Evolutionary conservation across 352 stramenopile species (phyloP).

Genomic region (Globisporangium iwayamae): DNA sequence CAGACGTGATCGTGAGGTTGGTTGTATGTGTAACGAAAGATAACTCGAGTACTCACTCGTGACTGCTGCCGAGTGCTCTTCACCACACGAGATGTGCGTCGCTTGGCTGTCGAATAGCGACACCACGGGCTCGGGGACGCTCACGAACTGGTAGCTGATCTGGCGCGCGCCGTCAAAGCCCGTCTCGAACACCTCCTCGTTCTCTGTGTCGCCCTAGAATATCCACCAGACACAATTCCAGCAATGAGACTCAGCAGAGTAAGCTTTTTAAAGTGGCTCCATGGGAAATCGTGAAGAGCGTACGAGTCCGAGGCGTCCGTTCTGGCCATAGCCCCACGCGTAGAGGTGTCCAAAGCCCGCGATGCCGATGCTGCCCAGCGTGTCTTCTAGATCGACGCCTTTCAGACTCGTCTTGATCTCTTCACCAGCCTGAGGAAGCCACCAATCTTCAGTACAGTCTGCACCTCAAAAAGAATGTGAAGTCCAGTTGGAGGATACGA

Average conservation of each 20-base stretch:
- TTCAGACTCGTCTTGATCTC: constrained; percentile 42
- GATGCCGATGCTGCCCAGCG: constrained; percentile 39
- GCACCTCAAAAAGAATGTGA: background rate
- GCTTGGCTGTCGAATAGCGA: constrained; percentile 48
- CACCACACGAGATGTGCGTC: constrained; percentile 48
- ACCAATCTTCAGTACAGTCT: background rate
- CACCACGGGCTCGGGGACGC: constrained; percentile 39
- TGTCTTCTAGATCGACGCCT: constrained; percentile 45
- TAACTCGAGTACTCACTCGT: constrained; percentile 32
- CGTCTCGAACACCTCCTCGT: constrained; percentile 57
- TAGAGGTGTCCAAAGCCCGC: constrained; percentile 47
- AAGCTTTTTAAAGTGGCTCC: background rate
- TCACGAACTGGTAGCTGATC: constrained; percentile 64
- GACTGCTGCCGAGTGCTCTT: constrained; percentile 64
- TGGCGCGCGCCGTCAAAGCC: constrained; percentile 65
- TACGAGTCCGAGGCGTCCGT: constrained; percentile 63
- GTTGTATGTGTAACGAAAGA: background rate
- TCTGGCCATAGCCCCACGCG: constrained; percentile 63
- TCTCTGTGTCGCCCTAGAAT: constrained; percentile 58
- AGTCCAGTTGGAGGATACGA: too few relatives aligned
- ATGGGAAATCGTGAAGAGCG: background rate
- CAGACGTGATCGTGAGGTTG: background rate
- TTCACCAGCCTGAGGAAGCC: constrained; percentile 24
- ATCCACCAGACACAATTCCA: background rate
- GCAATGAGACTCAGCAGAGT: background rate